phyloP scores from a whole-genome alignment of 2,329 filamentous ascomycete species.

The Chaetomiaceae sp. region DNA sequence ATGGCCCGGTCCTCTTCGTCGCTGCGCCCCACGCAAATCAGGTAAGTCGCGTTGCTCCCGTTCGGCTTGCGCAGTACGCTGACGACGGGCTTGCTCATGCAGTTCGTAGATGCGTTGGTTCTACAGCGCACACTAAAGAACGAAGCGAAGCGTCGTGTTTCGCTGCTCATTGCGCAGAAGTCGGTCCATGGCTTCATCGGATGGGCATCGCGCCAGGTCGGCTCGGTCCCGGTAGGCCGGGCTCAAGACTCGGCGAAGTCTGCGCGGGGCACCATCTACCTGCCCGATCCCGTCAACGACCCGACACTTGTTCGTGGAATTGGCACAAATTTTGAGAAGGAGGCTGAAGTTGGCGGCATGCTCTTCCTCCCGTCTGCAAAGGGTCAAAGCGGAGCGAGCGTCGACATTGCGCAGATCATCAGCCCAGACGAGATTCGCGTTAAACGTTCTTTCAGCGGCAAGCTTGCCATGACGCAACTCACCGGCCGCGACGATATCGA shows the following conservation, averaged over 20 bases:
- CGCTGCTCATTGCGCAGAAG: slow-evolving; percentile 90
- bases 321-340: slow-evolving; percentile 73
- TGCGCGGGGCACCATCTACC: slow-evolving; percentile 72
- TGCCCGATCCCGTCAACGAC: slow-evolving; percentile 80
- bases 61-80: slow-evolving; percentile 2
- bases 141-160: slow-evolving; percentile 82
- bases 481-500: slow-evolving; percentile 72
- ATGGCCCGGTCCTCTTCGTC: slow-evolving; percentile 88
- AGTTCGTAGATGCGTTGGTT: slow-evolving; percentile 95
- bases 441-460: slow-evolving; percentile 81
- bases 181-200: slow-evolving; percentile 94
- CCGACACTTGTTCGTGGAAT: slow-evolving; percentile 73
- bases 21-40: slow-evolving; percentile 96
- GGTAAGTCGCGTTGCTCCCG: slow-evolving; percentile 42
- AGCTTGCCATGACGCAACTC: slow-evolving; percentile 68
- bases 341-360: slow-evolving; percentile 72
- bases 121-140: slow-evolving; percentile 84
- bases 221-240: slow-evolving; percentile 86
- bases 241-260: slow-evolving; percentile 84
- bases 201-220: slow-evolving; percentile 74
- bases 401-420: slow-evolving; percentile 76
- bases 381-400: slow-evolving; percentile 66
- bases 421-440: slow-evolving; percentile 75
- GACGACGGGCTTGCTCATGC: slow-evolving; percentile 13
- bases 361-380: slow-evolving; percentile 81